Conservation (phyloP, 495 filamentous ascomycete species). For the Hyaloscypha finlandica region DNA sequence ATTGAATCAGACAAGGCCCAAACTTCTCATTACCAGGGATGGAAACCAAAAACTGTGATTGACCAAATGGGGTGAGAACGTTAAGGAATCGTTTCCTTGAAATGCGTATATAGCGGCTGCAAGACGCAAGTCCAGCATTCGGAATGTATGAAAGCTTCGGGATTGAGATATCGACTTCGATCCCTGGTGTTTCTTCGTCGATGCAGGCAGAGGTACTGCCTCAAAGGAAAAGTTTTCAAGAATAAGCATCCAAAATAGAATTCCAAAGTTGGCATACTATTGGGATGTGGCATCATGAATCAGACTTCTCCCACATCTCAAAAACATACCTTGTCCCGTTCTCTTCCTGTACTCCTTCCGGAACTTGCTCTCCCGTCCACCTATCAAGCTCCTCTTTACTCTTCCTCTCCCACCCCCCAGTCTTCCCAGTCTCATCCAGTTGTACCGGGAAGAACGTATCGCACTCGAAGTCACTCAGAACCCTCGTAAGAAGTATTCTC, state of each 20-base stretch:
- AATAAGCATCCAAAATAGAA: background rate
- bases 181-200: background rate
- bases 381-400: constrained; percentile 50
- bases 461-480: constrained; percentile 72
- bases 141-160: background rate
- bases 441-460: constrained; percentile 82
- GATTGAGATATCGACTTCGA: background rate
- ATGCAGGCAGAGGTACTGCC: background rate
- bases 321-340: constrained; percentile 61
- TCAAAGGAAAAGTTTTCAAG: background rate
- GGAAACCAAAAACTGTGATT: background rate
- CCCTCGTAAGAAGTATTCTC: constrained; percentile 64
- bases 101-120: too few species aligned
- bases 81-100: too few species aligned
- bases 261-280: background rate
- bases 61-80: background rate
- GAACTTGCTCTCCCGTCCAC: constrained; percentile 61
- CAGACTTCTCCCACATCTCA: constrained; percentile 56
- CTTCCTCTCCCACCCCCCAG: constrained; percentile 50
- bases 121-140: background rate
- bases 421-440: constrained; percentile 42
- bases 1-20: background rate
- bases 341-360: constrained; percentile 52
- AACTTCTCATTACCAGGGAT: background rate
- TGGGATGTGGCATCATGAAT: background rate